phyloP scores from a whole-genome alignment of 345 rosid genomes.

The Corchorus olitorius region DNA sequence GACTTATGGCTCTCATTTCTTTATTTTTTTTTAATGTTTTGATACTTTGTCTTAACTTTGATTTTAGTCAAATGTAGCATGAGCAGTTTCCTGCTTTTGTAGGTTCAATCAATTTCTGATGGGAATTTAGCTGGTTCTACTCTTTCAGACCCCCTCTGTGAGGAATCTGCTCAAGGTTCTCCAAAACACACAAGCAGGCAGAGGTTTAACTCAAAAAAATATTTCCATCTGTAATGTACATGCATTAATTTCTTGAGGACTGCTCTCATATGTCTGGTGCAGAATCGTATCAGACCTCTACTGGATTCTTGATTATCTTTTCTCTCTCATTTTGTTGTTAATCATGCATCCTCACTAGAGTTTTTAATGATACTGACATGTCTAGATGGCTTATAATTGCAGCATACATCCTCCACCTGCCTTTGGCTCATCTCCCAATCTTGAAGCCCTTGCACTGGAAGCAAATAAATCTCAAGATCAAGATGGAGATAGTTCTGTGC shows the following conservation, averaged over 20 bases:
- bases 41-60: constrained; percentile 20
- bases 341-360: background rate
- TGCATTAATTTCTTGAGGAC: background rate
- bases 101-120: constrained; percentile 69
- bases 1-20: background rate
- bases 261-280: background rate
- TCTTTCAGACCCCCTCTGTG: constrained; percentile 33
- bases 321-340: constrained; percentile 6
- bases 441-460: constrained; percentile 84
- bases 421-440: constrained; percentile 95
- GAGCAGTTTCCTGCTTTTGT: constrained; percentile 36
- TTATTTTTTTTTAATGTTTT: constrained; percentile 11
- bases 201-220: constrained; percentile 43
- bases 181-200: constrained; percentile 35
- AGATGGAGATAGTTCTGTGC: constrained; percentile 76
- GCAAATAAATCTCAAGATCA: constrained; percentile 45
- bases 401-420: constrained; percentile 99
- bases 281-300: background rate
- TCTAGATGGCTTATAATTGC: constrained; percentile 38
- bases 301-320: background rate
- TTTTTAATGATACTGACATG: constrained; percentile 25
- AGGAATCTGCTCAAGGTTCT: constrained; percentile 38
- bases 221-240: background rate
- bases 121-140: constrained; percentile 43
- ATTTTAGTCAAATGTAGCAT: constrained; percentile 12